phyloP scores from a whole-genome alignment of 768 basidiomycete genomes.

The Tricholoma sp. region DNA sequence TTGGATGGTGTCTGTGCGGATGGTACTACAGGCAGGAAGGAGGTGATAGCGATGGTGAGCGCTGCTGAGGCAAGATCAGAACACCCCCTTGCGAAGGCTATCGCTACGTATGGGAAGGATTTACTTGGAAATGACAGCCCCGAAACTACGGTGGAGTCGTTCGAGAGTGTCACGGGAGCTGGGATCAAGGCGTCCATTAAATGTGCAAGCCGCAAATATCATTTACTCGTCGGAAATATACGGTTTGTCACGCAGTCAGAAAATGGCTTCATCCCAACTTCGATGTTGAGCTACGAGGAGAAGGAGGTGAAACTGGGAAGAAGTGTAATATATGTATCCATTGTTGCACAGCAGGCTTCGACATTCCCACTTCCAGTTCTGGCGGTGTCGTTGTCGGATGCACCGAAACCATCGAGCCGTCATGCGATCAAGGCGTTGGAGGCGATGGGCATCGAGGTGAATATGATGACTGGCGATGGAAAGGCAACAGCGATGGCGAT shows the following conservation, averaged over 20 bases:
- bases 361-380: slow-evolving; percentile 57
- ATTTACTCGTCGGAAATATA: slow-evolving; percentile 71
- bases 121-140: slow-evolving; percentile 43
- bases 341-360: slow-evolving; percentile 37
- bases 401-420: slow-evolving; percentile 78
- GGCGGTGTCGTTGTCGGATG: slow-evolving; percentile 82
- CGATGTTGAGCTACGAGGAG: slow-evolving; percentile 59
- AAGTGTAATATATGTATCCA: slow-evolving; percentile 83
- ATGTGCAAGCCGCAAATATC: slow-evolving; percentile 47
- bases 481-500: slow-evolving; percentile 82
- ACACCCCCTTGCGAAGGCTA: slow-evolving; percentile 93
- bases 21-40: slow-evolving; percentile 51
- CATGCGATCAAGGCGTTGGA: slow-evolving; percentile 79
- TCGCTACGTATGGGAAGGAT: slow-evolving; percentile 77
- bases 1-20: slow-evolving; percentile 52
- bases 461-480: slow-evolving; percentile 93
- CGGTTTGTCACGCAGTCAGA: slow-evolving; percentile 60
- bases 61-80: slow-evolving; percentile 90
- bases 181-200: slow-evolving; percentile 74
- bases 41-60: slow-evolving; percentile 75
- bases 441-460: slow-evolving; percentile 88
- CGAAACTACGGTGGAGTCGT: slow-evolving; percentile 56
- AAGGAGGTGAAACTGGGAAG: slow-evolving; percentile 70
- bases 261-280: slow-evolving; percentile 48
- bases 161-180: slow-evolving; percentile 86